Conservation (phyloP, 805 yeast genomes). For the Candida fluviatilis region DNA sequence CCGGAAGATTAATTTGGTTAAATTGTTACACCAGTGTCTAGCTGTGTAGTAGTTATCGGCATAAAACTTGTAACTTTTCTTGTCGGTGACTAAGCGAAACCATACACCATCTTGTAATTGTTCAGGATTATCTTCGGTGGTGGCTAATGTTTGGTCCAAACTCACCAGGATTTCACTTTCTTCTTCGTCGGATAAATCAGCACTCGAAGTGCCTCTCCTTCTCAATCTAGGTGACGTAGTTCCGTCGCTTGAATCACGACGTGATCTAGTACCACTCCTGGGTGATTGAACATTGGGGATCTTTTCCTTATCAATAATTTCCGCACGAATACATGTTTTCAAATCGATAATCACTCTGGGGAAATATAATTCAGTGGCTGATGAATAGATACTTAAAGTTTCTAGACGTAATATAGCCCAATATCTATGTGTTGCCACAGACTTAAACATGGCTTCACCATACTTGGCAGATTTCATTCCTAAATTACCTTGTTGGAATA, state of each 20-base stretch:
- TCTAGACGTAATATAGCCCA: constrained; percentile 80
- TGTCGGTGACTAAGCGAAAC: constrained; percentile 57
- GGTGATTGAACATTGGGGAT: constrained; percentile 17
- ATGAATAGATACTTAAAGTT: constrained; percentile 62
- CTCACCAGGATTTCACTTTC: constrained; percentile 18
- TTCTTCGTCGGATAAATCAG: constrained; percentile 13
- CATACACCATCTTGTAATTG: constrained; percentile 33
- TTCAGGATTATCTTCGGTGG: constrained; percentile 26
- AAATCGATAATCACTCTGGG: constrained; percentile 76
- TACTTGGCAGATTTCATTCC: constrained; percentile 36
- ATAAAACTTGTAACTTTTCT: constrained; percentile 56
- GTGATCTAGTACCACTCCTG: neutral
- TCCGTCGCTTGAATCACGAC: constrained; percentile 1
- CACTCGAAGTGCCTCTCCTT: constrained; percentile 8
- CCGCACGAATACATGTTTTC: constrained; percentile 57
- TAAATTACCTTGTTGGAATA: constrained; percentile 33
- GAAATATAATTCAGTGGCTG: constrained; percentile 78
- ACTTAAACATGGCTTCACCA: constrained; percentile 32
- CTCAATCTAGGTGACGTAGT: neutral
- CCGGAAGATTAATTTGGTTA: constrained; percentile 71
- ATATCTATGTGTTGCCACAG: constrained; percentile 45
- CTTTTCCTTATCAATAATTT: constrained; percentile 34
- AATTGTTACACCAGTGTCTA: constrained; percentile 69
- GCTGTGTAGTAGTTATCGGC: constrained; percentile 76
- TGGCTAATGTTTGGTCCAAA: constrained; percentile 11